Conservation (phyloP, 2,329 filamentous ascomycete genomes). For the Neofusicoccum cordaticola region DNA sequence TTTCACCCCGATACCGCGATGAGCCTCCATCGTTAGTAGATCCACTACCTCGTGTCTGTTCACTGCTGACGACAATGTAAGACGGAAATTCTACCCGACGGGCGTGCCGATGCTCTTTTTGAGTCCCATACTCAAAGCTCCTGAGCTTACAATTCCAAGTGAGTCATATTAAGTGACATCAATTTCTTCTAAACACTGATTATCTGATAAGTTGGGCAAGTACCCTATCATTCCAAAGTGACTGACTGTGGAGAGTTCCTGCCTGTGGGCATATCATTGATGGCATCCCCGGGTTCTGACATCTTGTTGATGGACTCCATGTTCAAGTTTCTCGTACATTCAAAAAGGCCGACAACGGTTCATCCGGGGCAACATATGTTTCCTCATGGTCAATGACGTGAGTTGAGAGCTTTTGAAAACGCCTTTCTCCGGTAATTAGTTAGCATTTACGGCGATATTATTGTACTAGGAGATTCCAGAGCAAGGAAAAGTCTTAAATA, state of each 20-base stretch:
- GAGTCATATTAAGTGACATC: background rate
- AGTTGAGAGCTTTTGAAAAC: background rate
- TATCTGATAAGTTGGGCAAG: background rate
- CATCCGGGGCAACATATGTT: background rate
- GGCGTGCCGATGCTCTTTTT: conserved; percentile 12
- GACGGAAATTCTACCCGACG: background rate
- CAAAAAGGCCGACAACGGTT: background rate
- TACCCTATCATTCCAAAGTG: conserved; percentile 1
- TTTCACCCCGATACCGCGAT: conserved; percentile 22
- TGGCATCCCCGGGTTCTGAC: conserved; percentile 12
- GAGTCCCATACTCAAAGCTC: conserved; percentile 7
- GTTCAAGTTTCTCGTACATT: background rate
- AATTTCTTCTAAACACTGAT: background rate
- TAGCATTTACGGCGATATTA: too few species aligned
- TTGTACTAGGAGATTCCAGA: too few species aligned
- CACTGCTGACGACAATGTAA: background rate
- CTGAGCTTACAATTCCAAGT: conserved; percentile 17
- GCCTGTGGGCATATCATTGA: conserved; percentile 11
- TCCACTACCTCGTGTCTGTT: too few species aligned
- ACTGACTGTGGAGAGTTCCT: background rate
- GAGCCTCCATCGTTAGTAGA: background rate
- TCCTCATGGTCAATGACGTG: background rate
- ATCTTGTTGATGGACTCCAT: background rate
- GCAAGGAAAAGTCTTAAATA: background rate
- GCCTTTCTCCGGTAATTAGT: too few species aligned